Evolutionary conservation across 2,329 filamentous ascomycete species (phyloP), one percentile per base, ranked within the genome.

Genomic region (Ploettnerulaceae sp.): DNA sequence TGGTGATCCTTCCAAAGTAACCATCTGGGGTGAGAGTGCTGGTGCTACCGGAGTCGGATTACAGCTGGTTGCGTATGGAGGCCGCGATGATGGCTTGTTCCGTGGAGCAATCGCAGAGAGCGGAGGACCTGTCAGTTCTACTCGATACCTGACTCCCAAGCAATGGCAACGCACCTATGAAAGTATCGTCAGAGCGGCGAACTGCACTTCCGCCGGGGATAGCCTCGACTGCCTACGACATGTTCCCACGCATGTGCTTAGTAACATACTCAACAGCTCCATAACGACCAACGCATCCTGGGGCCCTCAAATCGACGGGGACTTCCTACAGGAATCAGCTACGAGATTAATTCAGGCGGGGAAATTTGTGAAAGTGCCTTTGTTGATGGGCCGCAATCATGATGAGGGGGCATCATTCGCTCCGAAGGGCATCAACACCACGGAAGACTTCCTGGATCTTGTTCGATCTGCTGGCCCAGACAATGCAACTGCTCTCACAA

Each of bases 401-500:
- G 82, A 86, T 55, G 83, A 87, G 60, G 83, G 80, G 2, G 74
- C 74, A 1, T 67, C 68, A 1, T 83, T 82, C 56, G 73, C 69
- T 0, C 70, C 71, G 8, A 61, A 51, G 5, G 74, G 72, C 12
- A 72, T 83, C 51, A 74, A 81, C 58, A 77, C 72, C 1, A 74
- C 72, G 1, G 69, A 67, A 5, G 68, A 81, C 39, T 77, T 82
- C 33, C 24, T 50, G 2, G 33, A 44, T 14, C n/a, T 29, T 5
- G 41, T 54, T 2, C 12, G 12, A 8, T 25, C 39, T 28, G 21
- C 26, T 7, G 49, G 51, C 3, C 45, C 49, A 14, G 45, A 55
- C 53, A 60, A 60, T 52, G 36, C 59, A 50, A 57, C 57, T 54
- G 61, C 69, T 3, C 56, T 64, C 31, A 59, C 56, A 11, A 65